Base-by-base conservation (phyloP, 1,284 basidiomycete genomes). In the Puccinia polysora region DNA sequence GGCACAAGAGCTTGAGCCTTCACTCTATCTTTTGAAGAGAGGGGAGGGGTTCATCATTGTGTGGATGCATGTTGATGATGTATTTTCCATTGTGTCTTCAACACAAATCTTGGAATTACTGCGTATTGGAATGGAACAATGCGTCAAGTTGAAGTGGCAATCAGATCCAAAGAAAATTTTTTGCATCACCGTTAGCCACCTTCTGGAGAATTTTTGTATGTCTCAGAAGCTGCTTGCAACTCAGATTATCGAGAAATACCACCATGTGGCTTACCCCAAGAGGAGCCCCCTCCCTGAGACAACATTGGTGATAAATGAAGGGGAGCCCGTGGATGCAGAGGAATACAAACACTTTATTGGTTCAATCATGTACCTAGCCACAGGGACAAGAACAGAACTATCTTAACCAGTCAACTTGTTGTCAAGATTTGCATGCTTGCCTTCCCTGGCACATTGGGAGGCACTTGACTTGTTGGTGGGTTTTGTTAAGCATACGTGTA, bases 61-160 rank as follows among this genome's bases (percentile, higher is more conserved):
- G 23, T 53, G 52, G 52, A 14, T 53, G 6, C 52, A 53, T 25
- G 20, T 53, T 53, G 52, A 53, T 25, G 52, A 53, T 12, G 25
- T n/a, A 7, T 53, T 53, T 53, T n/a, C 25, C 8, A 2, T 53
- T 6, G 6, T 14, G 2, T 53, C 52, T n/a, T n/a, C n/a, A 7
- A 8, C 23, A 25, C 14, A n/a, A 12, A 14, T 53, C 6, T 14
- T 53, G 2, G 5, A 14, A 12, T 14, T 25, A 7, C 6, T 53
- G 6, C 5, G 52, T 6, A n/a, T n/a, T 3, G 20, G 25, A 4
- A 53, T 53, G 52, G 20, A 53, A 28, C 23, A 5, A 14, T 14
- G 25, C 4, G 14, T 53, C 3, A 25, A 53, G 30, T 14, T 53
- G 25, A 53, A 53, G 15, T 53, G 52, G 52, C 14, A n/a, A 5